Percentiles rank a stretch among this genome's conserved stretches.
These are phyloP conservation scores for Nannochloropsis salina DNA, from an alignment of 108 stramenopile species.

Conservation along the genomic window DNA sequence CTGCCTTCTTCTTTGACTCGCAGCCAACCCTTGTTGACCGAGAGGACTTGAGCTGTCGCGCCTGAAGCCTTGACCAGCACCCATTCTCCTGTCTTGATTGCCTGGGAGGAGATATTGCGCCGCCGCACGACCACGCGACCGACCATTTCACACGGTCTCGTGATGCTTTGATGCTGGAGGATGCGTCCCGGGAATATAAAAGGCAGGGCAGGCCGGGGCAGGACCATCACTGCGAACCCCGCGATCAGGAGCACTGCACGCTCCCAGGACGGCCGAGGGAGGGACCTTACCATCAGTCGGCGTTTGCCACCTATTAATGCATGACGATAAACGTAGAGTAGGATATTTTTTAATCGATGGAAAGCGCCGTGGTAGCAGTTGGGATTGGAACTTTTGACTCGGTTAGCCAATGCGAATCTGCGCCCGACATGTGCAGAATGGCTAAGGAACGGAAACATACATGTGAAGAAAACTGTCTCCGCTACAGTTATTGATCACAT, in stretches of 20 bases:
- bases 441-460: too few relatives aligned
- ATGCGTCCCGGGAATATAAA: background rate
- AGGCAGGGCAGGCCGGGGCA: background rate
- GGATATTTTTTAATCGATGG: too few relatives aligned
- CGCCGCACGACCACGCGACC: background rate
- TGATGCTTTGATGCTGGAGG: background rate
- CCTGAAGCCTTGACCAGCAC: conserved; percentile 12
- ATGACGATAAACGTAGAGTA: background rate
- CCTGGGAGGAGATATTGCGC: background rate
- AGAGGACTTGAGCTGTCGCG: background rate
- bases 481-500: too few relatives aligned
- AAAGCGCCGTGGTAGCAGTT: too few relatives aligned
- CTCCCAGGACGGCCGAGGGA: background rate
- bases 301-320: background rate
- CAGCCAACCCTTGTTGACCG: conserved; percentile 13
- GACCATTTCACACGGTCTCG: too few relatives aligned
- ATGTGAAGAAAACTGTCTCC: too few relatives aligned
- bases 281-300: background rate
- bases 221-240: background rate
- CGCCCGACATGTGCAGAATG: too few relatives aligned
- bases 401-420: too few relatives aligned
- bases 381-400: too few relatives aligned
- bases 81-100: background rate
- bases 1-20: conserved; percentile 8
- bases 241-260: background rate